Evolutionary conservation across 1,284 basidiomycete genomes (phyloP), one percentile per base, ranked within the genome.

Genomic region (Dichomitus squalens): DNA sequence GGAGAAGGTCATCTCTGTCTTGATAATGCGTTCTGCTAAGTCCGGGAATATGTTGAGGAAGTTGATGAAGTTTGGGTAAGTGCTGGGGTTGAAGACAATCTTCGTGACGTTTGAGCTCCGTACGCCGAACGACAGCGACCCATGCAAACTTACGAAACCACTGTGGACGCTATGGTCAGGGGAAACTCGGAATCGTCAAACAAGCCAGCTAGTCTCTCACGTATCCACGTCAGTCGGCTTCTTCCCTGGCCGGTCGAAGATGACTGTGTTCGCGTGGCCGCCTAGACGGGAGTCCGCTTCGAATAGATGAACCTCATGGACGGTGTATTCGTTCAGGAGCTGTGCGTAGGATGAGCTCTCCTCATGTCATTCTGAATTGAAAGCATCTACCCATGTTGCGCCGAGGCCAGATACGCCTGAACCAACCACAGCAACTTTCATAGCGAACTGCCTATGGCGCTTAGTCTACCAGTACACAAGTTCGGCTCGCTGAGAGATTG

Each of bases 21-120:
- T 78, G 21, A 85, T 66, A 34, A 85, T 79, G 38, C 66, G 63
- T 25, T 61, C 49, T 1, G 75, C 74, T 29, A 92, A 79, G 3
- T 76, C 69, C 12, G 72, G 66, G 52, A 84, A 77, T 29, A 77
- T 69, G n/a, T 77, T 70, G 46, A 93, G 77, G 70, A 93, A 92
- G 33, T 82, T 81, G 39, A 91, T 76, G 66, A 93, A 92, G 72
- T 94, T 94, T 11, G 92, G 93, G 65, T 93, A 93, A 0, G 90
- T 92, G 39, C 78, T 79, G 0, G 88, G 85, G 68, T 93, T 93
- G 73, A 90, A 85, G 14, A 92, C 90, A 64, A 90, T 87, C 86
- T 90, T 63, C 1, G 50, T n/a, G 57, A 36, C 7, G n/a, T 14
- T n/a, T 21, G 29, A 18, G 36, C 27, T 9, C 11, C 18, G 7